phyloP scores from a whole-genome alignment of 2,329 filamentous ascomycete species.

The Waltergamsia citrina region DNA sequence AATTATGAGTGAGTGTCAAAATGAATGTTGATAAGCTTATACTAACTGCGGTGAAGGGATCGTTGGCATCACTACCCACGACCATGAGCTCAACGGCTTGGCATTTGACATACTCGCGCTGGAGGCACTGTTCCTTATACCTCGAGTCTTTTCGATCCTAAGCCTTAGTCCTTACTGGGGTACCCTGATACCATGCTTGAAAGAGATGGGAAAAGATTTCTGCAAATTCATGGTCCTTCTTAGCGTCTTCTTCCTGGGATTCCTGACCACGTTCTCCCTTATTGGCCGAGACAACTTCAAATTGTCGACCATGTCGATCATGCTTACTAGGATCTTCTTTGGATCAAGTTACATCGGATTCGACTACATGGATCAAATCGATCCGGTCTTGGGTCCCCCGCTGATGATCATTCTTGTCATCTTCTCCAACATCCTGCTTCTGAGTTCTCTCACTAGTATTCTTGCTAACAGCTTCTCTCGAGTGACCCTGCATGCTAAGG shows the following conservation, averaged over 20 bases:
- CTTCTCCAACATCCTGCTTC: slow-evolving; percentile 68
- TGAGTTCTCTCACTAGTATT: slow-evolving; percentile 70
- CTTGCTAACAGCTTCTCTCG: slow-evolving; percentile 66
- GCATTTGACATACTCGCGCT: slow-evolving; percentile 86
- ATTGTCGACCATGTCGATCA: slow-evolving; percentile 61
- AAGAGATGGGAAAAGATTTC: slow-evolving; percentile 92
- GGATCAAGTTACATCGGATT: slow-evolving; percentile 70
- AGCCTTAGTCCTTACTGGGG: slow-evolving; percentile 87
- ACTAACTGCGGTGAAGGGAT: too few species aligned
- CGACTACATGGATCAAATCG: slow-evolving; percentile 52
- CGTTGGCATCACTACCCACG: slow-evolving; percentile 34
- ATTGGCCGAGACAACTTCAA: slow-evolving; percentile 62
- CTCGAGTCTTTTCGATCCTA: slow-evolving; percentile 77
- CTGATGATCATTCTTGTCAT: slow-evolving; percentile 66
- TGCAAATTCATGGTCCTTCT: slow-evolving; percentile 76
- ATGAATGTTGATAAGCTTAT: too few species aligned
- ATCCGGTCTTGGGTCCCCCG: slow-evolving; percentile 48
- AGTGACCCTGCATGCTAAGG: slow-evolving; percentile 53
- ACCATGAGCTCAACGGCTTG: slow-evolving; percentile 57
- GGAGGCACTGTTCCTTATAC: slow-evolving; percentile 83
- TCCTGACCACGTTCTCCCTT: slow-evolving; percentile 77
- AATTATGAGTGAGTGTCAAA: slow-evolving; percentile 51
- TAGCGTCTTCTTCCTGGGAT: slow-evolving; percentile 75
- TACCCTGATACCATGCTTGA: slow-evolving; percentile 79
- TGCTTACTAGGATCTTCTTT: slow-evolving; percentile 73